Evolutionary conservation across 2,329 filamentous ascomycete genomes (phyloP), one percentile per base, ranked within the genome.

Genomic region (Chrysosphaeria jannelii): DNA sequence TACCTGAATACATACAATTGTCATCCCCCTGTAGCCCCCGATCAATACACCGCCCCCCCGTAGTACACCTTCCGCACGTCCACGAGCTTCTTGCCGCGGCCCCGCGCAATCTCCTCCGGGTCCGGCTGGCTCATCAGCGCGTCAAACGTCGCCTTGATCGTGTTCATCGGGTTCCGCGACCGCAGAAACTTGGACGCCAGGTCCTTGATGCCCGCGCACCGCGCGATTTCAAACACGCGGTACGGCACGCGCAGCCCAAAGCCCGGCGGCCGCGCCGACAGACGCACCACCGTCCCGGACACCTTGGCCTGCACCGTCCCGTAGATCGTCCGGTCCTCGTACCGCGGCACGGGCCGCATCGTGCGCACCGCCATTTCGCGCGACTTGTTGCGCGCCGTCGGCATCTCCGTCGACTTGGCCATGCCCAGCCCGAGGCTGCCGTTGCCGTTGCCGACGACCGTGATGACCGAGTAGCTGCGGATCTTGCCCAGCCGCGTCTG

Each of bases 11-110:
- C n/a, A n/a, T 7, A 23, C 13, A 15, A 8, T 10, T 16, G 13
- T 23, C 22, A 14, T 23, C 12, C 23, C 8, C 19, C 12, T 17
- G 14, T 14, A 8, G n/a, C 15, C 14, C 12, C 11, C 8, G 8
- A 6, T 34, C 55, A 62, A 39, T 60, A 57, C 43, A 69, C 56
- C 44, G 56, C 57, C 19, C 76, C 76, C 24, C 74, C 78, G 47
- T 91, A 93, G 51, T 97, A 97, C 38, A 93, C 85, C 53, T 85
- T 91, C 35, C 85, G 57, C 32, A 81, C 75, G 50, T 97, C 85
- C 16, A 97, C 78, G 39, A 97, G 43, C 58, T 97, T 97, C 59
- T 74, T 81, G 29, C 85, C 81, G 32, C 79, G 53, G 24, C 76
- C 81, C 23, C 72, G 58, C 27, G 85, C 85, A 39, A 97, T 68